Percentiles rank a stretch among this genome's conserved stretches.
phyloP scores from a whole-genome alignment of 1,139 yeast species.

The Pichia kudriavzevii region DNA sequence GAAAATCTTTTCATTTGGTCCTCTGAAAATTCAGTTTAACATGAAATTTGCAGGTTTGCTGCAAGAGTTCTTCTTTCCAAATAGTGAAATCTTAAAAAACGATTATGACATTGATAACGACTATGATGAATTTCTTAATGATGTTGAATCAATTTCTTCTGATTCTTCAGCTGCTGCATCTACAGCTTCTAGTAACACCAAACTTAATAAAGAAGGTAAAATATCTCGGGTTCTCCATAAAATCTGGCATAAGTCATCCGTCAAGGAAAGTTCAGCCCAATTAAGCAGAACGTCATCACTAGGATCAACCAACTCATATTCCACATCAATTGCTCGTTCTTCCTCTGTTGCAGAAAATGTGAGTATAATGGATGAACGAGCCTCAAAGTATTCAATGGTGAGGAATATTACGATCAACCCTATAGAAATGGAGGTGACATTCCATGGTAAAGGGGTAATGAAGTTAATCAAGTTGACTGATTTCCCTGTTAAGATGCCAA shows the following conservation, averaged over 20 bases:
- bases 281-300: neutral
- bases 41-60: constrained; percentile 55
- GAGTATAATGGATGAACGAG: constrained; percentile 50
- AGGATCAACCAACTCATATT: neutral
- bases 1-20: constrained; percentile 46
- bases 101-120: constrained; percentile 15
- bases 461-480: constrained; percentile 67
- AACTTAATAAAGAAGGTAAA: constrained; percentile 6
- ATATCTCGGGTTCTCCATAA: constrained; percentile 11
- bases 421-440: constrained; percentile 55
- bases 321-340: neutral
- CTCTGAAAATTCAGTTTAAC: constrained; percentile 68
- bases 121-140: constrained; percentile 21
- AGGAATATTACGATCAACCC: constrained; percentile 49
- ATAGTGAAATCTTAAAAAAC: constrained; percentile 18
- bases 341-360: constrained; percentile 20
- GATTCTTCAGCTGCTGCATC: constrained; percentile 4
- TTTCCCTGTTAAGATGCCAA: constrained; percentile 57
- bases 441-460: constrained; percentile 65
- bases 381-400: constrained; percentile 38
- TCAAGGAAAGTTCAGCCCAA: neutral
- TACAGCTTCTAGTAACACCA: neutral
- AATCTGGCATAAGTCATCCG: constrained; percentile 6
- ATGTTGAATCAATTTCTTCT: constrained; percentile 3
- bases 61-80: constrained; percentile 43